phyloP scores from a whole-genome alignment of 1,284 basidiomycete species.

The Spongiforma sp. region DNA sequence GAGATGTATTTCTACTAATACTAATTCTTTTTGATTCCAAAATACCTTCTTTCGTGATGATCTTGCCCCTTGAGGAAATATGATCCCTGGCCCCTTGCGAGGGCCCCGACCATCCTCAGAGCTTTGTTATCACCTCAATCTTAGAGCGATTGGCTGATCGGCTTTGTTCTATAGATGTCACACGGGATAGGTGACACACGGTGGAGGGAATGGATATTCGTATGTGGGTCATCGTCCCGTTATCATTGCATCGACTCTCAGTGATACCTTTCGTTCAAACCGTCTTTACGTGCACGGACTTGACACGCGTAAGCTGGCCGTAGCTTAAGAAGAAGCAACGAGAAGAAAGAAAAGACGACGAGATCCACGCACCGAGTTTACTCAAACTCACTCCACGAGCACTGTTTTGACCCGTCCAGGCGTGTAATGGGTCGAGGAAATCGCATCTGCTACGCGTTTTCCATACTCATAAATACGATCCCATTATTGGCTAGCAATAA shows the following conservation, averaged over 20 bases:
- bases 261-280: no score
- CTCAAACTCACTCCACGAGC: constrained; percentile 91
- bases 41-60: no score
- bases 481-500: no score
- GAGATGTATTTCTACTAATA: no score
- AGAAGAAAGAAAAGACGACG: background rate
- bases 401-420: constrained; percentile 95
- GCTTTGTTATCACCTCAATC: constrained; percentile 39
- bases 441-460: no score
- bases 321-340: constrained; percentile 56
- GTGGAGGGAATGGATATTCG: background rate
- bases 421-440: constrained; percentile 87
- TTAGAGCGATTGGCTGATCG: no score
- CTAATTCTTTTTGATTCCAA: no score
- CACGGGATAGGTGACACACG: constrained; percentile 45
- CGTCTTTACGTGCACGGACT: constrained; percentile 77
- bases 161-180: no score
- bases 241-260: background rate
- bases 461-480: no score
- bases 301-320: constrained; percentile 78
- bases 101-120: no score
- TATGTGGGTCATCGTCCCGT: background rate
- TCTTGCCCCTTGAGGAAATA: no score
- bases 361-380: constrained; percentile 73
- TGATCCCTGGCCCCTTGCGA: no score